phyloP scores from a whole-genome alignment of 805 yeast species.

The Millerozyma miso region DNA sequence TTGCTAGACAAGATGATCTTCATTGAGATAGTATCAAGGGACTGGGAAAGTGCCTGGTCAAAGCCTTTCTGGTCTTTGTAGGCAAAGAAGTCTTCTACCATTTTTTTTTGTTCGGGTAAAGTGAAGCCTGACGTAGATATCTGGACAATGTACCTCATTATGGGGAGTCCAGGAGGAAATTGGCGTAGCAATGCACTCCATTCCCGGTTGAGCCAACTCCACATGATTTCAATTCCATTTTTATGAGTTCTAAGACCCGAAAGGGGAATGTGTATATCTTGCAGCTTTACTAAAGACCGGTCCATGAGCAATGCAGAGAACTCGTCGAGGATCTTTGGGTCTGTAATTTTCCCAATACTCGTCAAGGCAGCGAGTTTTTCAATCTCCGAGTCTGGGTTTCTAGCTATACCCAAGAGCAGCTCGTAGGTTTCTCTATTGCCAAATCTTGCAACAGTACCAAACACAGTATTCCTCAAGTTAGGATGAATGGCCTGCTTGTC shows the following conservation, averaged over 20 bases:
- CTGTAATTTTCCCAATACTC: constrained; percentile 60
- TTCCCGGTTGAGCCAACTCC: constrained; percentile 68
- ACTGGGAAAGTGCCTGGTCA: constrained; percentile 60
- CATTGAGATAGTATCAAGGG: constrained; percentile 55
- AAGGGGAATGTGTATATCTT: constrained; percentile 77
- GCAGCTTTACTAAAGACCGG: constrained; percentile 53
- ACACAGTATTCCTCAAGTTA: constrained; percentile 63
- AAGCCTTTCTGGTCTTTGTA: constrained; percentile 56
- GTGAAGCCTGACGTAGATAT: constrained; percentile 61
- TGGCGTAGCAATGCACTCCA: constrained; percentile 66
- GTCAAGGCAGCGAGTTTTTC: constrained; percentile 69
- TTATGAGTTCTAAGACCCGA: constrained; percentile 61
- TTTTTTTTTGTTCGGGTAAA: constrained; percentile 46
- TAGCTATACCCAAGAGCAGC: constrained; percentile 54
- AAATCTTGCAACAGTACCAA: constrained; percentile 57
- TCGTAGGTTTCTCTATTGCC: constrained; percentile 66
- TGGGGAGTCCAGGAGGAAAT: constrained; percentile 76
- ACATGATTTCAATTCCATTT: constrained; percentile 64
- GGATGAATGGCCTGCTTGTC: constrained; percentile 70
- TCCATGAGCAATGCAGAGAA: constrained; percentile 54
- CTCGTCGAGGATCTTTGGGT: constrained; percentile 48
- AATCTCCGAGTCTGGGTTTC: constrained; percentile 55
- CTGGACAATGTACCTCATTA: constrained; percentile 73
- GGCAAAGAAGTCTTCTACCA: constrained; percentile 49
- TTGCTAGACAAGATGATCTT: constrained; percentile 58